Evolutionary conservation across 805 yeast genomes (phyloP).

Genomic region (Suhomyces tanzawaensis): DNA sequence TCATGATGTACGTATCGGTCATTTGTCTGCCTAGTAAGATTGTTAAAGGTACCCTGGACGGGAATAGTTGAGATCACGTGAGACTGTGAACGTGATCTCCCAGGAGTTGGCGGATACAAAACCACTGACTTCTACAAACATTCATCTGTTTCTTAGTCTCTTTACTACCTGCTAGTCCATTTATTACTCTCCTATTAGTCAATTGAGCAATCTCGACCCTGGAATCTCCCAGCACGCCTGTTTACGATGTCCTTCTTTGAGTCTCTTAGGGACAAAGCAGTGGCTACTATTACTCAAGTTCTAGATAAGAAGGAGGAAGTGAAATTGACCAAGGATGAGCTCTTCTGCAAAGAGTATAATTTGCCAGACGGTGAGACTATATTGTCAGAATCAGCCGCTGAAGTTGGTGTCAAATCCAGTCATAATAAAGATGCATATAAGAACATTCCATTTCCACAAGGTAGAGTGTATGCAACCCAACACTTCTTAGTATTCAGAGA

Average conservation of each 20-base stretch:
- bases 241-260: slow-evolving; percentile 54
- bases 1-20: no score
- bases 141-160: no score
- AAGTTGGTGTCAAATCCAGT: slow-evolving; percentile 36
- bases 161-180: no score
- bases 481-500: slow-evolving; percentile 76
- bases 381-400: slow-evolving; percentile 66
- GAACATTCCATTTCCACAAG: slow-evolving; percentile 48
- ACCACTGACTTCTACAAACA: no score
- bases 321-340: slow-evolving; percentile 64
- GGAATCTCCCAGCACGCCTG: no score
- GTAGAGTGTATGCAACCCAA: slow-evolving; percentile 62
- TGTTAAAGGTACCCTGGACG: no score
- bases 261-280: slow-evolving; percentile 45
- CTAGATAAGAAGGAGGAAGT: slow-evolving; percentile 40
- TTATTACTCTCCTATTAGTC: no score
- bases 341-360: slow-evolving; percentile 61
- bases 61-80: no score
- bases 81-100: no score
- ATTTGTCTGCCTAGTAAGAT: no score
- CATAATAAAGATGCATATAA: slow-evolving; percentile 20
- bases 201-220: no score
- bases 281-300: slow-evolving; percentile 43
- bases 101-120: no score
- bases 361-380: slow-evolving; percentile 72